These are phyloP conservation scores for Trichocomaceae sp. DNA, from an alignment of 2,329 filamentous ascomycete species.

Conservation along the genomic window DNA sequence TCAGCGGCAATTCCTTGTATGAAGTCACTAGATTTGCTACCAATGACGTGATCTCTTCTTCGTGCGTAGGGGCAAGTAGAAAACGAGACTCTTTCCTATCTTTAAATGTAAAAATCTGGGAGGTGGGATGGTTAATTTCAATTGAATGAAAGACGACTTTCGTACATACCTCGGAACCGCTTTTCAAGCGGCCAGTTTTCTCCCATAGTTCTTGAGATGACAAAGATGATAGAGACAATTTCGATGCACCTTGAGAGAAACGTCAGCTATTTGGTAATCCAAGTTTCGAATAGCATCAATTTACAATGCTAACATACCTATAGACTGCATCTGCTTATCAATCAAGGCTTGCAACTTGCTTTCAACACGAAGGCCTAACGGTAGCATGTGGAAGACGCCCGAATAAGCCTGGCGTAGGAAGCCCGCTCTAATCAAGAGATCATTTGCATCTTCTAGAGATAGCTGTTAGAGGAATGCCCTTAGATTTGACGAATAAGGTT, in stretches of 20 bases:
- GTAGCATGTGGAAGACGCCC: constrained; percentile 87
- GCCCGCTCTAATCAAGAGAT: constrained; percentile 62
- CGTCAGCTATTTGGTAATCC: constrained; percentile 7
- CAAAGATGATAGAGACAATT: constrained; percentile 74
- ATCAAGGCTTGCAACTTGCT: constrained; percentile 80
- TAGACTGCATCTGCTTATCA: constrained; percentile 76
- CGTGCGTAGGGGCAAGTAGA: constrained; percentile 85
- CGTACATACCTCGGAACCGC: constrained; percentile 61
- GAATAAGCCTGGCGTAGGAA: constrained; percentile 76
- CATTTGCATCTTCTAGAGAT: constrained; percentile 52
- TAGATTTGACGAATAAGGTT: not conserved
- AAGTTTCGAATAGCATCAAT: not conserved
- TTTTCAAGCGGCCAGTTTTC: constrained; percentile 71
- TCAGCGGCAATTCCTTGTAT: constrained; percentile 77
- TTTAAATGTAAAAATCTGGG: constrained; percentile 67
- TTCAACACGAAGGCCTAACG: constrained; percentile 78
- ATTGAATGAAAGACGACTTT: constrained; percentile 8
- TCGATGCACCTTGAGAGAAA: constrained; percentile 60
- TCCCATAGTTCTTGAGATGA: constrained; percentile 80
- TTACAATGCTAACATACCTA: constrained; percentile 47
- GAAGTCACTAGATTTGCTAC: constrained; percentile 68
- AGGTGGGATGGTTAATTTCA: not conserved
- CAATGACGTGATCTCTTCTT: constrained; percentile 87
- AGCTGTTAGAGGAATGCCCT: not conserved
- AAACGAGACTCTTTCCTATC: constrained; percentile 71